A percentile compares a stretch with the other conserved stretches of the same genome.
These are phyloP conservation scores for Pezicula neosporulosa DNA, from an alignment of 2,329 filamentous ascomycete genomes.

Conservation along the genomic window DNA sequence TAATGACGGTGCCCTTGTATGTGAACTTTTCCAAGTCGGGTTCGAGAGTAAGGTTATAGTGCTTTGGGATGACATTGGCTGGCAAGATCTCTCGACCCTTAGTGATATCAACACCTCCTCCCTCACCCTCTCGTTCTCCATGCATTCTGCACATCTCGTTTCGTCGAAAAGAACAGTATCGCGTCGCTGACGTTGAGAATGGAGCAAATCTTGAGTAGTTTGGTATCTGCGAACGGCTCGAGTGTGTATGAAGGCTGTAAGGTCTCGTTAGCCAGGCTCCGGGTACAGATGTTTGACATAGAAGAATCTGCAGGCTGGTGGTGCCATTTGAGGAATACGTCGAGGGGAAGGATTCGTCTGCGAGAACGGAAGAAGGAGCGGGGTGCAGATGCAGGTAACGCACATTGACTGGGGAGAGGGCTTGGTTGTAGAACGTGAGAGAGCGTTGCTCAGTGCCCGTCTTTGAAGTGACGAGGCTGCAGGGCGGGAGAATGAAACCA, in stretches of 20 bases:
- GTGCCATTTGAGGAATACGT: no score
- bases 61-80: constrained; percentile 83
- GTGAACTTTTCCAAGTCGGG: constrained; percentile 85
- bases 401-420: neutral
- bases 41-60: constrained; percentile 91
- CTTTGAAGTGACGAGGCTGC: constrained; percentile 17
- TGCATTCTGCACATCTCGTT: constrained; percentile 66
- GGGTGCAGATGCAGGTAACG: no score
- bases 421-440: constrained; percentile 8
- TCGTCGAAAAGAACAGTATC: constrained; percentile 74
- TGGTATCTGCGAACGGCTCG: constrained; percentile 17
- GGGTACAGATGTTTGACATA: no score
- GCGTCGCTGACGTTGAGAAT: constrained; percentile 24
- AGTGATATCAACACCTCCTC: constrained; percentile 55
- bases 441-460: constrained; percentile 17
- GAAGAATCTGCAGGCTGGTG: neutral
- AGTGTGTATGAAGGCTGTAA: constrained; percentile 13
- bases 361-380: no score
- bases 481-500: constrained; percentile 16
- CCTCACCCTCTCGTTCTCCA: constrained; percentile 50
- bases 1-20: constrained; percentile 79
- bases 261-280: neutral
- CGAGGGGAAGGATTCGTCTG: no score
- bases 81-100: constrained; percentile 81
- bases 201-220: constrained; percentile 13